A percentile compares a stretch with the other conserved stretches of the same genome.
Conservation (phyloP, 306 rosid genomes). For the Prunus fruticosa region DNA sequence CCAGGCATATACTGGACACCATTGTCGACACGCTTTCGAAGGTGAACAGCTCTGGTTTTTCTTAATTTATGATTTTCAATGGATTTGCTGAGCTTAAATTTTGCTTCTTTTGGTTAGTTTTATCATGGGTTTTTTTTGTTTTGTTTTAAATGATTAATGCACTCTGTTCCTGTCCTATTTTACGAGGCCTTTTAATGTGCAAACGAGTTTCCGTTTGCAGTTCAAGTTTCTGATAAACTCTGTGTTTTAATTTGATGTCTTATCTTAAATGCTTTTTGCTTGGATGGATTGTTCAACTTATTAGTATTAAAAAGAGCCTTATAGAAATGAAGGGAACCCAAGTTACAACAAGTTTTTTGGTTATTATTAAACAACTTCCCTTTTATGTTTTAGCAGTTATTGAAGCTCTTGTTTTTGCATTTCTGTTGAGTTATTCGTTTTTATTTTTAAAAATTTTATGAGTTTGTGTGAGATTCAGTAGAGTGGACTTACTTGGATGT, state of each 20-base stretch:
- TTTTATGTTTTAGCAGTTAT: neutral
- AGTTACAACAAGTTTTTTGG: no score
- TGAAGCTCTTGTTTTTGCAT: neutral
- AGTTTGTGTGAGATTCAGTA: neutral
- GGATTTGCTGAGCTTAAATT: neutral
- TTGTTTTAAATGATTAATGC: neutral
- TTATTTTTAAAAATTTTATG: neutral
- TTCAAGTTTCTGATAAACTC: neutral
- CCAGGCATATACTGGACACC: conserved; percentile 84
- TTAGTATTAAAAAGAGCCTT: neutral
- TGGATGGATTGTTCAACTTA: neutral
- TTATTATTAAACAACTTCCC: neutral
- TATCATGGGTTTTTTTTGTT: neutral
- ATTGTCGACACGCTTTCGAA: conserved; percentile 74
- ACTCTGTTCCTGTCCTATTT: neutral
- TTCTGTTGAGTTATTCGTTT: neutral
- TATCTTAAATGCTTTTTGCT: neutral
- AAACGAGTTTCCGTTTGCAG: no score
- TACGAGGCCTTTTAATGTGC: no score
- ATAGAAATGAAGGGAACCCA: no score
- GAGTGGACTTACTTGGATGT: conserved; percentile 20
- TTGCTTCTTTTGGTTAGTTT: neutral
- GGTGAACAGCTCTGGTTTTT: conserved; percentile 34
- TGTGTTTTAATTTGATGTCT: no score
- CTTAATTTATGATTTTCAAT: neutral